Conservation (phyloP, 1,139 yeast species). For the Pichia sp. region DNA sequence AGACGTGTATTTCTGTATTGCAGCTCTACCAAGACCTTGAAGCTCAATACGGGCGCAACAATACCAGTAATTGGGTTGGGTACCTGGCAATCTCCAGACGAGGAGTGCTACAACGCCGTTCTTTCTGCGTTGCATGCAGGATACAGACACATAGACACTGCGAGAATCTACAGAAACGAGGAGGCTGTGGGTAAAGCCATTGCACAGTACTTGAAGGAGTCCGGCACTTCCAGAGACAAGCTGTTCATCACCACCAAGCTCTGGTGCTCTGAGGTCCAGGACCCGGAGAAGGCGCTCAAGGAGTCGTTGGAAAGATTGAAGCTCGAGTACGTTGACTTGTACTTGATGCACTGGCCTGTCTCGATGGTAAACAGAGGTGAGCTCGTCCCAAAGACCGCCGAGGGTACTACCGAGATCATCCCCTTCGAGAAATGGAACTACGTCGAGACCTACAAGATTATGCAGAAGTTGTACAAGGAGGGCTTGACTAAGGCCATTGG, state of each 20-base stretch:
- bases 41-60: conserved; percentile 19
- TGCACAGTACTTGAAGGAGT: conserved; percentile 29
- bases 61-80: conserved; percentile 63
- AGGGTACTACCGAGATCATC: conserved; percentile 41
- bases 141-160: conserved; percentile 58
- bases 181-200: conserved; percentile 51
- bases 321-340: conserved; percentile 77
- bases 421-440: conserved; percentile 47
- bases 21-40: conserved; percentile 9
- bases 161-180: conserved; percentile 53
- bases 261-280: conserved; percentile 47
- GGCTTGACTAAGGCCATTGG: conserved; percentile 58
- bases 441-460: conserved; percentile 62
- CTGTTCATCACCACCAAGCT: conserved; percentile 46
- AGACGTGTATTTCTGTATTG: neutral
- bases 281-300: conserved; percentile 57
- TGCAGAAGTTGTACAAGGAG: conserved; percentile 53
- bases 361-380: conserved; percentile 43
- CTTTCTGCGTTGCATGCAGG: conserved; percentile 54
- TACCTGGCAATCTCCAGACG: conserved; percentile 52
- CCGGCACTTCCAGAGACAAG: conserved; percentile 42
- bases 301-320: conserved; percentile 62
- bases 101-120: conserved; percentile 59
- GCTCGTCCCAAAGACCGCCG: conserved; percentile 36
- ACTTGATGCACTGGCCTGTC: conserved; percentile 86